Percentiles rank a stretch among this genome's conserved stretches.
Conservation (phyloP, 306 rosid genomes). For the Mucuna pruriens region DNA sequence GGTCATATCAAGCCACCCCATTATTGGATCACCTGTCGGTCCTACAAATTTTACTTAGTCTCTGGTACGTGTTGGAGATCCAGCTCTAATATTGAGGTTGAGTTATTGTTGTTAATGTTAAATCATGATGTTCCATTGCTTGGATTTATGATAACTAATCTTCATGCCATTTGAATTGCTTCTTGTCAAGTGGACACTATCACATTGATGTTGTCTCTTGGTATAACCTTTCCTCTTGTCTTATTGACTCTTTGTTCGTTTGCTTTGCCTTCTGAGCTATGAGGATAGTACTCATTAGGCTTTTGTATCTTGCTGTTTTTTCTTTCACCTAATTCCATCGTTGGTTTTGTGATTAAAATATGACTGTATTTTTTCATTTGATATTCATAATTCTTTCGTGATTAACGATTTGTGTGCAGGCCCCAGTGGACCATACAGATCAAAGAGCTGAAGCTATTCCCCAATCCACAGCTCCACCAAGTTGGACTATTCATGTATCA, state of each 20-base stretch:
- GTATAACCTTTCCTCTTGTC: slow-evolving; percentile 16
- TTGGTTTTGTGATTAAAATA: not conserved
- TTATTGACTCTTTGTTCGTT: not conserved
- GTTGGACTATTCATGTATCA: slow-evolving; percentile 59
- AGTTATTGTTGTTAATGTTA: not conserved
- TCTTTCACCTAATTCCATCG: not conserved
- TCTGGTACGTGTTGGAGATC: no score
- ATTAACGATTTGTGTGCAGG: slow-evolving; percentile 47
- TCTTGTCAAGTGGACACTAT: not conserved
- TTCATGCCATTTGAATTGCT: slow-evolving; percentile 14
- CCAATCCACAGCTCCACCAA: slow-evolving; percentile 47
- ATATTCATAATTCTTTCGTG: not conserved
- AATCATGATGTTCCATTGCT: not conserved
- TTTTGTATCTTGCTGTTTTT: not conserved
- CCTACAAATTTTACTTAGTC: no score
- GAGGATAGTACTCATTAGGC: not conserved
- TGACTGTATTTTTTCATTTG: not conserved
- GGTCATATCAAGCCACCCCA: no score
- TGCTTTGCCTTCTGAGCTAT: slow-evolving; percentile 7
- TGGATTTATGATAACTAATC: not conserved
- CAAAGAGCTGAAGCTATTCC: slow-evolving; percentile 51
- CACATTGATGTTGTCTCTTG: not conserved
- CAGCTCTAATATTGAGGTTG: no score
- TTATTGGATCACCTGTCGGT: no score
- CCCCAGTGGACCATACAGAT: slow-evolving; percentile 38